A percentile compares a stretch with the other conserved stretches of the same genome.
Conservation (phyloP, 331 rosid genomes). For the Spiraea crenata region DNA sequence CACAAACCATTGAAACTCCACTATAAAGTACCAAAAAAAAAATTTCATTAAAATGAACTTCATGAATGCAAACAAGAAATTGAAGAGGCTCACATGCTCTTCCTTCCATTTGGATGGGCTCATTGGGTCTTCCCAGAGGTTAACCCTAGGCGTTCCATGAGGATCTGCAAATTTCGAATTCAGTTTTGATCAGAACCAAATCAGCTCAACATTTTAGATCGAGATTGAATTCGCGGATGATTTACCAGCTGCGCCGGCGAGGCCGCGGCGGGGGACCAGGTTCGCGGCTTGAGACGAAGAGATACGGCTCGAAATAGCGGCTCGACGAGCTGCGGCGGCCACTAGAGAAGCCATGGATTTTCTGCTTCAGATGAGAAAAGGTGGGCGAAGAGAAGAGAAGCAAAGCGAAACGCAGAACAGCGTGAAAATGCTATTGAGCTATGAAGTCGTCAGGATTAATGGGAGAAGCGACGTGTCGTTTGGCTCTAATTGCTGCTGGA, state of each 20-base stretch:
- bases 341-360: conserved; percentile 60
- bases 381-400: not conserved
- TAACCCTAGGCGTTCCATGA: conserved; percentile 78
- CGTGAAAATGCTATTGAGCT: not conserved
- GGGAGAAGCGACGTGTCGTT: conserved; percentile 15
- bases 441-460: too few species aligned
- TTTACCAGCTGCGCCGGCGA: conserved; percentile 85
- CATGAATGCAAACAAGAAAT: not conserved
- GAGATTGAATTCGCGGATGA: conserved; percentile 5
- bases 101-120: conserved; percentile 97
- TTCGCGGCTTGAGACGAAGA: conserved; percentile 46
- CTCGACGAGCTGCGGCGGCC: conserved; percentile 65
- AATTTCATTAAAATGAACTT: too few species aligned
- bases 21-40: not conserved
- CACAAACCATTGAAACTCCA: not conserved
- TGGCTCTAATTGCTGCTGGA: not conserved
- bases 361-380: not conserved
- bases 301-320: conserved; percentile 50
- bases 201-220: conserved; percentile 22
- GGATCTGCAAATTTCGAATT: conserved; percentile 58
- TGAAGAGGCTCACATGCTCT: conserved; percentile 69
- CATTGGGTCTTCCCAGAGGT: conserved; percentile 76
- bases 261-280: conserved; percentile 67
- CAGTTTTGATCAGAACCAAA: not conserved
- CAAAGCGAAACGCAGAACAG: not conserved